phyloP scores from a whole-genome alignment of 371 early-diverging fungal species.

The Mortierella sp. region DNA sequence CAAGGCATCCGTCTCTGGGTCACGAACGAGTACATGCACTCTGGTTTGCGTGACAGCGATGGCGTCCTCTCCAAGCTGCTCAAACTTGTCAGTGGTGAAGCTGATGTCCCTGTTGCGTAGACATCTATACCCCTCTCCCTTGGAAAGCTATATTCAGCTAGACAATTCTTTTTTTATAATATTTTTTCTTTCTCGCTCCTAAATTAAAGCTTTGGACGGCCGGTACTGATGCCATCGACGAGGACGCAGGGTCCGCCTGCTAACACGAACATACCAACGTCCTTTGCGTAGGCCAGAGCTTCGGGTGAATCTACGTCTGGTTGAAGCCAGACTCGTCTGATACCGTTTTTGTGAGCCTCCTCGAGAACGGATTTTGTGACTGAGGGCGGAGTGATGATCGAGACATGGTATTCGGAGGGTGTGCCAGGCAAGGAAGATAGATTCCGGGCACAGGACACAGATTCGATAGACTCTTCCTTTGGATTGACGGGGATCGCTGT shows the following conservation, averaged over 20 bases:
- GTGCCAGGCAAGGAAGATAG: conserved; percentile 37
- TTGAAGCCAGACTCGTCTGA: conserved; percentile 82
- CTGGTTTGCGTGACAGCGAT: conserved; percentile 70
- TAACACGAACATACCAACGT: conserved; percentile 67
- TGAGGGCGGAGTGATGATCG: conserved; percentile 84
- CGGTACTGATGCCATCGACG: conserved; percentile 61
- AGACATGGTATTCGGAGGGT: conserved; percentile 59
- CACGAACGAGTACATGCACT: conserved; percentile 82
- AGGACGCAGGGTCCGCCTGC: conserved; percentile 83
- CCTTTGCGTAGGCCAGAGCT: conserved; percentile 63
- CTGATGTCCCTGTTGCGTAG: conserved; percentile 39
- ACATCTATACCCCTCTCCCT: background rate
- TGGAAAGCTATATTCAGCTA: no score
- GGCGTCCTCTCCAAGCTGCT: conserved; percentile 68
- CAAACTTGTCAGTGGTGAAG: conserved; percentile 68
- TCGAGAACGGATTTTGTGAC: conserved; percentile 72
- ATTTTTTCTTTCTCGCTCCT: background rate
- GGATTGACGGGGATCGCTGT: conserved; percentile 51
- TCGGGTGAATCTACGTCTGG: conserved; percentile 79
- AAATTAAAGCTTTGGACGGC: conserved; percentile 30
- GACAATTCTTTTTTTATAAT: no score
- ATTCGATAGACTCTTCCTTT: conserved; percentile 41
- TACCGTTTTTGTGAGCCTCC: conserved; percentile 72
- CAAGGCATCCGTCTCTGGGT: conserved; percentile 75
- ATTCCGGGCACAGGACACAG: conserved; percentile 27